Evolutionary conservation across 768 basidiomycete genomes (phyloP), one percentile per base, ranked within the genome.

Genomic region (Tulasnella sp.): DNA sequence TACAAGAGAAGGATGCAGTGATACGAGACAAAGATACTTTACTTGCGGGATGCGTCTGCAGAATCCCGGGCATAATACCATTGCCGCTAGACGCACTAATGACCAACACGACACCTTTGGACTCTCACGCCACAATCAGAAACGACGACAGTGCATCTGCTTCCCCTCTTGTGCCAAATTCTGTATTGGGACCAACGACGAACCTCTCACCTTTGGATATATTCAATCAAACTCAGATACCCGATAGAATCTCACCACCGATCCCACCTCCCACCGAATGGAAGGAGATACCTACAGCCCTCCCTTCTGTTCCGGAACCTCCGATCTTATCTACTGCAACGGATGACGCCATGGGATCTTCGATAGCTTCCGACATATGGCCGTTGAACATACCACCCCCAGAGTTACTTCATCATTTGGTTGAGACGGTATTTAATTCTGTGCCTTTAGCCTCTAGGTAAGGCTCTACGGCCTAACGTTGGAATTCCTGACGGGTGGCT

Each of bases 341-440:
- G 1, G 4, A 24, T 5, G 29, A 29, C 29, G 21, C 51, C 15
- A 27, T n/a, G 11, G 26, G 29, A 19, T 23, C 29, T 8, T 9
- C n/a, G n/a, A n/a, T 41, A 13, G 4, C 30, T 15, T 23, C 17
- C 3, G 51, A 41, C 4, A 50, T 51, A 29, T 63, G 44, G 51
- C 63, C 55, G 13, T 15, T 41, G 26, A 48, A 41, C 32, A 51
- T 53, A 23, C 64, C 48, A 5, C 55, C 58, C 2, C 63, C 51
- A 10, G 19, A 11, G 27, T 38, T 60, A 5, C 51, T 49, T n/a
- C 21, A 34, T 21, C 56, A 53, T 58, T 48, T 63, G 0, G 49
- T 63, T 29, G 61, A 63, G 4, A 17, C 34, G 15, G 62, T 63
- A 61, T 61, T 63, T 15, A 30, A 23, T 7, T 38, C 26, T 26